phyloP scores from a whole-genome alignment of 1,284 basidiomycete genomes.

The Ustilago xerochloae region DNA sequence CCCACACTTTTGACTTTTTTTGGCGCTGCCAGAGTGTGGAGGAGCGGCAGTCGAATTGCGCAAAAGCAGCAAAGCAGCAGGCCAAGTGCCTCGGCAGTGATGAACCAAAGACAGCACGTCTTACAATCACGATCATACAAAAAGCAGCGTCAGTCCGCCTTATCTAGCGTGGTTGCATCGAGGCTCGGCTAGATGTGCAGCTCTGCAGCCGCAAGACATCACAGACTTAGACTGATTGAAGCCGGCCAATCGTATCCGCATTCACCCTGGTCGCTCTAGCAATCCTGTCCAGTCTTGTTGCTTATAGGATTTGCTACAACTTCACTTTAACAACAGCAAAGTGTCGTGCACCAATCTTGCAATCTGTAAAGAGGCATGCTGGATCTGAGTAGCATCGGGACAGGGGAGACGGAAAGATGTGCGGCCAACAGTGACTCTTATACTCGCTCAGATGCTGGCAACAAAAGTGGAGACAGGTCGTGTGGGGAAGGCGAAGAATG shows the following conservation, averaged over 20 bases:
- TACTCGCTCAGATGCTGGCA: not conserved
- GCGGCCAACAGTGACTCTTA: not conserved
- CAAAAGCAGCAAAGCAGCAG: slow-evolving; percentile 2
- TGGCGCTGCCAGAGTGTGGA: slow-evolving; percentile 9
- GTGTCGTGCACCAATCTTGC: not conserved
- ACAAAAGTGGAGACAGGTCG: not conserved
- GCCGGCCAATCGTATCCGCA: not conserved
- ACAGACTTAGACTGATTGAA: not conserved
- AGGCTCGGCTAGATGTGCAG: slow-evolving; percentile 27
- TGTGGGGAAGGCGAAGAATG: not conserved
- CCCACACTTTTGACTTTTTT: slow-evolving; percentile 29
- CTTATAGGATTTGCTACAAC: too few species aligned
- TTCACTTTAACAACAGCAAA: not conserved
- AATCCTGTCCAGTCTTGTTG: not conserved
- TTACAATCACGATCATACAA: too few species aligned
- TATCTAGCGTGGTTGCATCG: slow-evolving; percentile 23
- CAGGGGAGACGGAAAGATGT: not conserved
- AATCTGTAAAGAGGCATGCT: not conserved
- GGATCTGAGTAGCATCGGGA: slow-evolving; percentile 2
- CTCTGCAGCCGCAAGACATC: not conserved
- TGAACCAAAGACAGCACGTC: not conserved
- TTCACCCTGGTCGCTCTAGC: slow-evolving; percentile 26
- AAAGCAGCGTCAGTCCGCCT: slow-evolving; percentile 14
- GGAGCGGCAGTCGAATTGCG: not conserved
- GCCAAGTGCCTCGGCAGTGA: slow-evolving; percentile 12